Evolutionary conservation across 1,284 basidiomycete species (phyloP).

Genomic region (Cystobasidiaceae sp.): DNA sequence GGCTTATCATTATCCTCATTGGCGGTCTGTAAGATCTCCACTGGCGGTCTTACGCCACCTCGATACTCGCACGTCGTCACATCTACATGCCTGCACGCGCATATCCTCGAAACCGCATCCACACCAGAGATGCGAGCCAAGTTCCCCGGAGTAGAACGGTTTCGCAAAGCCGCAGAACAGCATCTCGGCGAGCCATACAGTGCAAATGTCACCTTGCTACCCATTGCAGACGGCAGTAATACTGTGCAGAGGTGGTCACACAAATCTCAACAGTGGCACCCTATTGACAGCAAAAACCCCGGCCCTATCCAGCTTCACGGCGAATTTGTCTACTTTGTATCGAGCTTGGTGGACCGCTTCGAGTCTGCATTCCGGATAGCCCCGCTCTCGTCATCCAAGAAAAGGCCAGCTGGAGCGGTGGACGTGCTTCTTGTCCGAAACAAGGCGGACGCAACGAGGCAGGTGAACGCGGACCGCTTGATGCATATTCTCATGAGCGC

Average conservation of each 20-base stretch:
- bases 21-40: neutral
- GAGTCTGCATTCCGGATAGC: constrained; percentile 23
- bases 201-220: neutral
- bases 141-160: constrained; percentile 44
- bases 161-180: constrained; percentile 43
- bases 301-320: neutral
- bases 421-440: constrained; percentile 18
- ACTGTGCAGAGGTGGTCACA: constrained; percentile 1
- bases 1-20: too few species aligned
- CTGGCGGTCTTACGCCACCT: neutral
- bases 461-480: constrained; percentile 11
- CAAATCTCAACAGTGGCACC: neutral
- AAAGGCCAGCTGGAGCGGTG: constrained; percentile 10
- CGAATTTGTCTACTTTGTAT: constrained; percentile 21
- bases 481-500: constrained; percentile 20
- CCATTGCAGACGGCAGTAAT: neutral
- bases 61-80: constrained; percentile 43
- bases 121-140: constrained; percentile 35
- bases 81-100: constrained; percentile 46
- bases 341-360: constrained; percentile 26
- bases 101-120: constrained; percentile 45
- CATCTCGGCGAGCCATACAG: constrained; percentile 33
- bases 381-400: neutral
- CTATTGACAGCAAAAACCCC: neutral
- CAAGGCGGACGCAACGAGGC: neutral